Percentiles rank a stretch among this genome's conserved stretches.
Conservation (phyloP, 352 stramenopile genomes). For the Phytophthora litchii region DNA sequence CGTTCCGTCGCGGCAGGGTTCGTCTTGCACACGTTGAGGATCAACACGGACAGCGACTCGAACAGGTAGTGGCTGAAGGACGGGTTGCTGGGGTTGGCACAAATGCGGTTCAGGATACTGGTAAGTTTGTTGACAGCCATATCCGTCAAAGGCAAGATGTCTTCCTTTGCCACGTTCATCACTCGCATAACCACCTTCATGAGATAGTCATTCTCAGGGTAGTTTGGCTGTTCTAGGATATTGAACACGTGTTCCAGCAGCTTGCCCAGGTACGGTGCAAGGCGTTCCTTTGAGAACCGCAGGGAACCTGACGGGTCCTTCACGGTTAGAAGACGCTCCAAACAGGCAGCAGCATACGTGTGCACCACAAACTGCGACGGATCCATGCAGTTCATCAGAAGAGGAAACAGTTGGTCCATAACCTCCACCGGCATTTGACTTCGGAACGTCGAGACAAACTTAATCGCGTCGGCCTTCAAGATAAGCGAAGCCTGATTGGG, state of each 20-base stretch:
- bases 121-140: slow-evolving; percentile 97
- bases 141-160: slow-evolving; percentile 92
- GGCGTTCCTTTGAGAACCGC: slow-evolving; percentile 80
- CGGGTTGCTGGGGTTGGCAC: slow-evolving; percentile 98
- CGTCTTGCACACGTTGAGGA: slow-evolving; percentile 92
- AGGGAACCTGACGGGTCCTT: slow-evolving; percentile 84
- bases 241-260: slow-evolving; percentile 96
- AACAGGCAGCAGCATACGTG: slow-evolving; percentile 96
- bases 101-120: slow-evolving; percentile 92
- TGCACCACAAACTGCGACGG: slow-evolving; percentile 95
- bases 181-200: slow-evolving; percentile 99
- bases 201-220: slow-evolving; percentile 98
- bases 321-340: slow-evolving; percentile 97
- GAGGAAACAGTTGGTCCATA: slow-evolving; percentile 92
- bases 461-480: slow-evolving; percentile 97
- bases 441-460: slow-evolving; percentile 99
- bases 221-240: slow-evolving; percentile 94
- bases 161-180: slow-evolving; percentile 92
- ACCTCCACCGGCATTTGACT: slow-evolving; percentile 95
- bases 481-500: slow-evolving; percentile 89
- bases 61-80: slow-evolving; percentile 99
- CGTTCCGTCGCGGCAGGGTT: slow-evolving; percentile 75
- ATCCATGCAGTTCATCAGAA: slow-evolving; percentile 90
- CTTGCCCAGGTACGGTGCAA: slow-evolving; percentile 92
- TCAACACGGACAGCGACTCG: slow-evolving; percentile 97